Conservation (phyloP, 805 yeast species). For the Blastobotrys muscicola region DNA sequence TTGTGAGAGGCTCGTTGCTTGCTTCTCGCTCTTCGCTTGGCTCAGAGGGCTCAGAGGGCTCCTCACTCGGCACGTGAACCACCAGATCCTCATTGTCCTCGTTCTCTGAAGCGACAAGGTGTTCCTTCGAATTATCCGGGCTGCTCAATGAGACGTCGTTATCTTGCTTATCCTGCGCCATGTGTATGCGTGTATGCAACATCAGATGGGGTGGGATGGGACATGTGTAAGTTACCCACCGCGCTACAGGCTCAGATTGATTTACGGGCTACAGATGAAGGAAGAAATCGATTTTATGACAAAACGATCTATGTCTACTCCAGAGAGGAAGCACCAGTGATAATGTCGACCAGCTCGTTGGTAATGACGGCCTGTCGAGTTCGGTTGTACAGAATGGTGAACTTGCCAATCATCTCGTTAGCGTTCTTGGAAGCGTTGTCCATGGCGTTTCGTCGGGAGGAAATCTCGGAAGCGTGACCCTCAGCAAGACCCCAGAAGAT, state of each 20-base stretch:
- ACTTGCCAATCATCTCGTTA: conserved; percentile 94
- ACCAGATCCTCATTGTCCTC: no score
- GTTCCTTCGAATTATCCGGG: not conserved
- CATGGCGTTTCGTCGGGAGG: conserved; percentile 99
- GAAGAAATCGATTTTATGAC: not conserved
- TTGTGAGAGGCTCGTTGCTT: not conserved
- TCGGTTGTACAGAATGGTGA: conserved; percentile 98
- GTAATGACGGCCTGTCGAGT: conserved; percentile 99
- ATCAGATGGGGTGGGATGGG: no score
- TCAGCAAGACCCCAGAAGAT: conserved; percentile 89
- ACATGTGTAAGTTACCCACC: no score
- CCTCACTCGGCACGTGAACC: no score
- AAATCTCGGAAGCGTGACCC: conserved; percentile 95
- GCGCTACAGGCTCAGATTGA: no score
- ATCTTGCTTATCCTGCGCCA: no score
- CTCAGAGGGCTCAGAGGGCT: no score
- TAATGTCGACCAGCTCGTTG: conserved; percentile 98
- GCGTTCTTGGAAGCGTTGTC: conserved; percentile 99
- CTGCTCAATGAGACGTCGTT: no score
- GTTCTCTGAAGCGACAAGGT: no score
- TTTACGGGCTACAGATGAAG: no score
- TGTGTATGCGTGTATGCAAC: not conserved
- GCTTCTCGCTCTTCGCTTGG: not conserved
- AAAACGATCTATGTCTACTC: conserved; percentile 43
- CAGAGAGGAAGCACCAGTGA: conserved; percentile 98